These are phyloP conservation scores for Misopates orontium DNA, from an alignment of 257 asterid genomes.

Conservation along the genomic window DNA sequence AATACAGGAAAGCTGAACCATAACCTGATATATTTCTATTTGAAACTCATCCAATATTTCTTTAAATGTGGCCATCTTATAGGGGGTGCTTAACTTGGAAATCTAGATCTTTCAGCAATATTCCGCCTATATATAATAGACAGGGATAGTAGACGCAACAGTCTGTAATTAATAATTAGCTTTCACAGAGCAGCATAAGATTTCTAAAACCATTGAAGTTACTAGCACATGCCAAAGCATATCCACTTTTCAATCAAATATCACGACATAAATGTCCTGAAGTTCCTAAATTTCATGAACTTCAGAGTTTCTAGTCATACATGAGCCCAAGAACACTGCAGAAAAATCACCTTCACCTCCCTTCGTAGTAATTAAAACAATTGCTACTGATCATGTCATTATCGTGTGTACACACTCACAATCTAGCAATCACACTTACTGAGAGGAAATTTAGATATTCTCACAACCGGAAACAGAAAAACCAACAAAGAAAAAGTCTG, in stretches of 20 bases:
- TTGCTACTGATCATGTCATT: slow-evolving; percentile 1
- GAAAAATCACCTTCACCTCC: not conserved
- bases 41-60: not conserved
- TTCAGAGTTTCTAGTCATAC: too few relatives aligned
- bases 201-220: not conserved
- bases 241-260: not conserved
- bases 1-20: not conserved
- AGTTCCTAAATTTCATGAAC: not conserved
- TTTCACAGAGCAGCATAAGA: not conserved
- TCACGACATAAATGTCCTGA: not conserved
- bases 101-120: not conserved
- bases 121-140: not conserved
- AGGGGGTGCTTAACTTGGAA: not conserved
- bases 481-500: not conserved
- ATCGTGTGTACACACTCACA: slow-evolving; percentile 5
- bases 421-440: not conserved
- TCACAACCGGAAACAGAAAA: too few relatives aligned
- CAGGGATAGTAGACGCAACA: not conserved
- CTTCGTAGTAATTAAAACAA: not conserved
- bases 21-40: not conserved
- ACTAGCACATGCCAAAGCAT: not conserved
- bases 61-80: not conserved
- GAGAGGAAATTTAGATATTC: not conserved
- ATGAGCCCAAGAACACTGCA: slow-evolving; percentile 5
- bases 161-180: not conserved